Evolutionary conservation across 768 basidiomycete species (phyloP), one percentile per base, ranked within the genome.

Genomic region (Trametes elegans): DNA sequence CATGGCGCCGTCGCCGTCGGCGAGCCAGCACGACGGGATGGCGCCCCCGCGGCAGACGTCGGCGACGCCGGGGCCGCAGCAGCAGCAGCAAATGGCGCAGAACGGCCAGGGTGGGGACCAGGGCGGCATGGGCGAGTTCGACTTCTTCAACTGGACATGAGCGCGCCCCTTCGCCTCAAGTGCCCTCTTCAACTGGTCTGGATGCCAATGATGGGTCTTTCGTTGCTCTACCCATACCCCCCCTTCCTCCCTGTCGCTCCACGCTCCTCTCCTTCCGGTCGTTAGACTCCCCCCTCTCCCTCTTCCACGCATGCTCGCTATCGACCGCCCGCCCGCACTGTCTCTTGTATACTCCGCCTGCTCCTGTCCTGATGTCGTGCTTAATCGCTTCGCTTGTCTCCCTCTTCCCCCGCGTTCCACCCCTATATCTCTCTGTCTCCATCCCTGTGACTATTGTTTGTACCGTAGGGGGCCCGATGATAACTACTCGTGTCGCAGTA

Each of bases 141-240:
- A 83, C 58, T 69, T 82, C 34, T 70, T 82, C 67, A 82, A 80
- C 65, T 85, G 84, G 80, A 38, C 16, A 48, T 56, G 31, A 13
- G 21, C 29, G 43, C 5, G 62, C 60, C 56, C 57, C 62, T 45
- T 51, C n/a, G n/a, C 38, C 55, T 62, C 56, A 62, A 57, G 23
- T 57, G 49, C 49, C 49, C 32, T 18, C 31, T 10, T 39, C n/a
- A n/a, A n/a, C n/a, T n/a, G n/a, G n/a, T n/a, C n/a, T n/a, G n/a
- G n/a, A n/a, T n/a, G n/a, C n/a, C n/a, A n/a, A n/a, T n/a, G 49
- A 16, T 29, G 2, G 23, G 53, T 48, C n/a, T 31, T 28, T 46
- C 14, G 21, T 7, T 26, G 24, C 26, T 16, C 45, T 3, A 19
- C 23, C 24, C 16, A 35, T 16, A 23, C 40, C 26, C n/a, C 26